Evolutionary conservation across 2,329 filamentous ascomycete species (phyloP).

Genomic region (Arthrobotrys pseudoclavata): DNA sequence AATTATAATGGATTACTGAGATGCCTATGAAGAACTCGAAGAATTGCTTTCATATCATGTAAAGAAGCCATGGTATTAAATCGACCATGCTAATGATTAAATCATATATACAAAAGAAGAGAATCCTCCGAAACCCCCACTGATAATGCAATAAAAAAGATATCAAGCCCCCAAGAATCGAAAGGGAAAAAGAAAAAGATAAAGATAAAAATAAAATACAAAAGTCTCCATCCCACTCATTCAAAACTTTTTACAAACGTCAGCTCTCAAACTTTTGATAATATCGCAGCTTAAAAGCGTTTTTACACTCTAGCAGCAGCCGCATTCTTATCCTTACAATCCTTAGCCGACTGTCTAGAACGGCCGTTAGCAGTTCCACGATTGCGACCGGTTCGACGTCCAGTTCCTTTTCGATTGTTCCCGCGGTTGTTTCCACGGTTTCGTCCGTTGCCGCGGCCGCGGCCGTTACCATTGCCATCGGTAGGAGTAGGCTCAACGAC

Average conservation of each 20-base stretch:
- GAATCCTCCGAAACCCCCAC: constrained; percentile 14
- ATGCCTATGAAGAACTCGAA: too few species aligned
- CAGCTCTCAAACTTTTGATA: neutral
- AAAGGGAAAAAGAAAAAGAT: neutral
- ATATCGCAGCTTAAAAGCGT: neutral
- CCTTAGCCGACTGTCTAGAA: constrained; percentile 12
- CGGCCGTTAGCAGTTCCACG: neutral
- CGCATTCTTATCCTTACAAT: constrained; percentile 6
- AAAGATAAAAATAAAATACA: constrained; percentile 21
- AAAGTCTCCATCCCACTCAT: constrained; percentile 13
- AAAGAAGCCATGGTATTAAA: neutral
- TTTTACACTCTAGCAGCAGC: neutral
- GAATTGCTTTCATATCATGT: neutral
- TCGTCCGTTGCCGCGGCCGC: constrained; percentile 19
- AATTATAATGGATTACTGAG: too few species aligned
- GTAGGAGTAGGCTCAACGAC: constrained; percentile 22
- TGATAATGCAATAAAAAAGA: neutral
- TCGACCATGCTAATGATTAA: neutral
- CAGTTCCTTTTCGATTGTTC: neutral
- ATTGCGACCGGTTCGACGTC: constrained; percentile 10
- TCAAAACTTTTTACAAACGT: neutral
- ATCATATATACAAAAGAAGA: constrained; percentile 20
- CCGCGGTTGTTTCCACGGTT: neutral
- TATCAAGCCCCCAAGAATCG: constrained; percentile 21
- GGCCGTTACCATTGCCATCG: constrained; percentile 29